Conservation (phyloP, 1,284 basidiomycete genomes). For the Trichosporon ovoides region DNA sequence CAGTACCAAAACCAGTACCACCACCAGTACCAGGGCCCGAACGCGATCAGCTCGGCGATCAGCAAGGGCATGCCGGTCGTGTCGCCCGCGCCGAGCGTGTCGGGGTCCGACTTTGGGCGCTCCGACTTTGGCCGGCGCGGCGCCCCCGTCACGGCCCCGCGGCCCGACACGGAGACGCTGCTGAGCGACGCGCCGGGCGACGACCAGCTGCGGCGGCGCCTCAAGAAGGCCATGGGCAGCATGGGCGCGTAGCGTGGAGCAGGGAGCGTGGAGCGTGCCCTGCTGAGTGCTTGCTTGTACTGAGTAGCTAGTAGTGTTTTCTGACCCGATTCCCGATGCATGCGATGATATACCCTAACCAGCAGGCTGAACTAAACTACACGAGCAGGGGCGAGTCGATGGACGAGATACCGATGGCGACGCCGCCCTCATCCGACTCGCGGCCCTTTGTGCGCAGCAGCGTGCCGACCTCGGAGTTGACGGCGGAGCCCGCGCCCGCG, state of each 20-base stretch:
- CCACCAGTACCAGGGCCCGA: background rate
- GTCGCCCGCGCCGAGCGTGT: background rate
- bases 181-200: conserved; percentile 25
- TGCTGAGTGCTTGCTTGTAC: too few species aligned
- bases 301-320: too few species aligned
- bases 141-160: background rate
- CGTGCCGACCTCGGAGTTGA: conserved; percentile 71
- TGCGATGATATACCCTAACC: background rate
- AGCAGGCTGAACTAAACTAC: background rate
- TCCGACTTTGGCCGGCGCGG: background rate
- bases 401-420: conserved; percentile 62
- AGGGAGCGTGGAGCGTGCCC: too few species aligned
- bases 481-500: conserved; percentile 32
- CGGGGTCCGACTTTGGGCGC: background rate
- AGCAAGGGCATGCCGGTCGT: background rate
- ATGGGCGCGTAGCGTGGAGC: conserved; percentile 31
- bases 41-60: background rate
- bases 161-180: background rate
- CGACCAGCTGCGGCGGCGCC: conserved; percentile 41
- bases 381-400: conserved; percentile 2
- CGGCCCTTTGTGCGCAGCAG: conserved; percentile 86
- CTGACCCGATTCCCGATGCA: background rate
- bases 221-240: conserved; percentile 49
- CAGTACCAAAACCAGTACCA: background rate
- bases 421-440: conserved; percentile 89